Evolutionary conservation across 2,329 filamentous ascomycete species (phyloP).

Genomic region (Fusarium siculi): DNA sequence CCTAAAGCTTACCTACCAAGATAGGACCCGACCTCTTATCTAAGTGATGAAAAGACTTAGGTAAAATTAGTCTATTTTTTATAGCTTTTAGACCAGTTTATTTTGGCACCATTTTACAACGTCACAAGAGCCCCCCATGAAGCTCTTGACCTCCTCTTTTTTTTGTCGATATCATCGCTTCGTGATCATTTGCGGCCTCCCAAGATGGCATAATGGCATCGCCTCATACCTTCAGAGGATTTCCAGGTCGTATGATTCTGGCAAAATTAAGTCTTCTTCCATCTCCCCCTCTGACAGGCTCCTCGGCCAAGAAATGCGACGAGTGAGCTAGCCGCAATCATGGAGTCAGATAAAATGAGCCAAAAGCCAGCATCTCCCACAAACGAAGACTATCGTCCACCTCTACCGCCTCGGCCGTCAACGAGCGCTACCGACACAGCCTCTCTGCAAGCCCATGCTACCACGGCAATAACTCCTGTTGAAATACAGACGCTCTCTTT

Average conservation of each 20-base stretch:
- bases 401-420: constrained; percentile 64
- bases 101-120: background rate
- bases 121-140: background rate
- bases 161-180: background rate
- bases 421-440: constrained; percentile 52
- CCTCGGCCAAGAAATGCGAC: constrained; percentile 44
- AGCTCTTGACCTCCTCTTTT: constrained; percentile 27
- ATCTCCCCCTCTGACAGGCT: background rate
- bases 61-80: background rate
- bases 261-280: background rate
- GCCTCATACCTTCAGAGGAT: constrained; percentile 4
- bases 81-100: background rate
- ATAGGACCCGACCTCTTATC: background rate
- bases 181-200: constrained; percentile 27
- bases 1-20: background rate
- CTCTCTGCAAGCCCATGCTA: constrained; percentile 72
- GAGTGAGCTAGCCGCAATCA: constrained; percentile 23
- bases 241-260: constrained; percentile 27
- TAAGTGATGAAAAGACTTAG: background rate
- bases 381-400: constrained; percentile 61
- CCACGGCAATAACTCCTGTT: constrained; percentile 84
- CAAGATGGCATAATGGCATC: constrained; percentile 49
- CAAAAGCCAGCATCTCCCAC: constrained; percentile 40
- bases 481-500: constrained; percentile 83
- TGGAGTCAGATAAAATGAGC: constrained; percentile 44